Conservation (phyloP, 2,329 filamentous ascomycete species). For the Aspergillus oerlinghausenensis region DNA sequence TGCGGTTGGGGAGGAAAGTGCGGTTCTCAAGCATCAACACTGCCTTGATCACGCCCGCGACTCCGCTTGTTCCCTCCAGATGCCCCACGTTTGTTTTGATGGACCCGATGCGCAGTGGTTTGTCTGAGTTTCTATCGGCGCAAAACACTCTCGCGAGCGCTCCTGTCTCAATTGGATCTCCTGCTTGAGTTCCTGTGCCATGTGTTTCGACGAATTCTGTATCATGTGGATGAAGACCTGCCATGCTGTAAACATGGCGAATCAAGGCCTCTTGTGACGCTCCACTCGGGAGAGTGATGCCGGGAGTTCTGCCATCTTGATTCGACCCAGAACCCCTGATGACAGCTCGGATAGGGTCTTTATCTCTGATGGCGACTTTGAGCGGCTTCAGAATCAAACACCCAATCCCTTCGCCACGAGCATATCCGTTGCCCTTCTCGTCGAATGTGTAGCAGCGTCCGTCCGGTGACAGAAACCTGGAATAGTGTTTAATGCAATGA, state of each 20-base stretch:
- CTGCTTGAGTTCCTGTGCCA: slow-evolving; percentile 31
- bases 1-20: slow-evolving; percentile 41
- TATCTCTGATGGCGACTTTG: slow-evolving; percentile 37
- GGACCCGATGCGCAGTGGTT: slow-evolving; percentile 16
- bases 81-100: slow-evolving; percentile 25
- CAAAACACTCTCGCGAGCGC: slow-evolving; percentile 26
- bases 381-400: slow-evolving; percentile 42
- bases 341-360: slow-evolving; percentile 41
- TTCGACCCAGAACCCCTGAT: slow-evolving; percentile 41
- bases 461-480: slow-evolving; percentile 24
- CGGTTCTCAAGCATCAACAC: slow-evolving; percentile 43
- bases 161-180: slow-evolving; percentile 29
- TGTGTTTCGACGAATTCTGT: slow-evolving; percentile 28
- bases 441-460: slow-evolving; percentile 35
- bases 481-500: background rate
- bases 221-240: slow-evolving; percentile 19
- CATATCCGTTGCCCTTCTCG: slow-evolving; percentile 42
- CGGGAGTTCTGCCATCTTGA: slow-evolving; percentile 43
- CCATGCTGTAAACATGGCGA: slow-evolving; percentile 25
- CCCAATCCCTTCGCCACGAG: slow-evolving; percentile 43
- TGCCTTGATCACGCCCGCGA: slow-evolving; percentile 34
- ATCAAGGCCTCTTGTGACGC: slow-evolving; percentile 33
- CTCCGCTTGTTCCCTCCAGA: slow-evolving; percentile 18
- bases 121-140: slow-evolving; percentile 9
- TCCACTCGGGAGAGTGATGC: slow-evolving; percentile 42